Evolutionary conservation across 495 filamentous ascomycete genomes (phyloP).

Genomic region (Gamarada debralockiae): DNA sequence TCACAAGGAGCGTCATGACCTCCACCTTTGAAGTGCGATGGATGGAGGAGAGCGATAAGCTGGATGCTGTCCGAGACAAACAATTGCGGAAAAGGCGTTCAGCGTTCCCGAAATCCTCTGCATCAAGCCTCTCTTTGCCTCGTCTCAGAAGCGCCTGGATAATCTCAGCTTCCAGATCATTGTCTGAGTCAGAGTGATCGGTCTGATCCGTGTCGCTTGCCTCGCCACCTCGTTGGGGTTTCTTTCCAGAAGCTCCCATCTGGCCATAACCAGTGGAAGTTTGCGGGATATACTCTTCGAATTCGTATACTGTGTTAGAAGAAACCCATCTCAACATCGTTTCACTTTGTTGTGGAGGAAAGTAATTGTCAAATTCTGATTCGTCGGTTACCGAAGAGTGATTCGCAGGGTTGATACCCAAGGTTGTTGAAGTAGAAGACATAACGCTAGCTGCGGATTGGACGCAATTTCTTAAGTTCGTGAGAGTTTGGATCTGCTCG

Average conservation of each 20-base stretch:
- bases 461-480: constrained; percentile 13
- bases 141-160: constrained; percentile 13
- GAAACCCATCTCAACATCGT: constrained; percentile 17
- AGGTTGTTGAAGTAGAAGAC: constrained; percentile 16
- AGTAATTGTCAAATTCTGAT: constrained; percentile 19
- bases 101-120: constrained; percentile 7
- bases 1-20: constrained; percentile 4
- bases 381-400: constrained; percentile 2
- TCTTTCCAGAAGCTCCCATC: constrained; percentile 3
- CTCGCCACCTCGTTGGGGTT: not conserved
- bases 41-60: not conserved
- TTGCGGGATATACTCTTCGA: constrained; percentile 4
- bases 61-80: constrained; percentile 6
- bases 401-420: constrained; percentile 6
- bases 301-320: constrained; percentile 17
- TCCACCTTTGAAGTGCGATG: constrained; percentile 3
- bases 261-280: not conserved
- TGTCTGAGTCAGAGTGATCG: constrained; percentile 12
- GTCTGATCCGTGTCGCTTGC: not conserved
- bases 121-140: constrained; percentile 5
- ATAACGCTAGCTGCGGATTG: constrained; percentile 16
- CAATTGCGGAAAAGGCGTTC: constrained; percentile 16
- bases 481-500: not conserved
- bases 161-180: constrained; percentile 12
- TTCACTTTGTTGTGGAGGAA: constrained; percentile 11